Base-by-base conservation (phyloP, 2,329 filamentous ascomycete genomes). In the Pseudophaeomoniella oleicola region DNA sequence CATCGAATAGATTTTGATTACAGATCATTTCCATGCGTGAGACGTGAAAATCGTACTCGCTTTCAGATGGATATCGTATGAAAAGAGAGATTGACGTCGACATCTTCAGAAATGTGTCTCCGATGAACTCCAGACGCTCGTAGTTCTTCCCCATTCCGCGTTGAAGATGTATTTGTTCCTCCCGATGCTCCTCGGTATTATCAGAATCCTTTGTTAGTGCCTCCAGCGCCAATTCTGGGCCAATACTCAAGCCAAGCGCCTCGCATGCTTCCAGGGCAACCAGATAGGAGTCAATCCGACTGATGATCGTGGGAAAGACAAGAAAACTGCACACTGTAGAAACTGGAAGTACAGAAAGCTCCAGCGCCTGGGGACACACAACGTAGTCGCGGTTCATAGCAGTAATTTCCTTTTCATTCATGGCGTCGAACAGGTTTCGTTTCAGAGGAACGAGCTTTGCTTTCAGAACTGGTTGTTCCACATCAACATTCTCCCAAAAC, bases 51-150 rank as follows among this genome's bases (percentile, higher is more conserved):
- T 83, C 76, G 34, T 78, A 92, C 51, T 98, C 90, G 44, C 85
- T 75, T 42, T 81, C 75, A 34, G 81, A 72, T 0, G 85, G 84
- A 14, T 81, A 75, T 17, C 76, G 69, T 1, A 80, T 79, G 52
- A 81, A 96, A 0, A 93, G 66, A 1, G 86, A 78, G 37, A 98
- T 86, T 0, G 87, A 88, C 0, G 88, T 94, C 9, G 83, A 84
- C 78, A 94, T 88, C 58, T 98, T 98, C 40, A 98, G 67, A 50
- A 94, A 94, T 19, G 80, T 82, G 54, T 98, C 90, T 0, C 90
- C 90, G 2, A 96, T 67, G 41, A 94, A 93, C 50, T 98, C 90
- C 0, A 96, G 68, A 10, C 90, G 74, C 55, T 98, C 90, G 49
- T 98, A 98, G 47, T 96, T 96, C 29, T 78, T 79, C 1, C 86